A percentile compares a stretch with the other conserved stretches of the same genome.
Evolutionary conservation across 768 basidiomycete species (phyloP).

Genomic region (Lanmaoa pseudosensibilis): DNA sequence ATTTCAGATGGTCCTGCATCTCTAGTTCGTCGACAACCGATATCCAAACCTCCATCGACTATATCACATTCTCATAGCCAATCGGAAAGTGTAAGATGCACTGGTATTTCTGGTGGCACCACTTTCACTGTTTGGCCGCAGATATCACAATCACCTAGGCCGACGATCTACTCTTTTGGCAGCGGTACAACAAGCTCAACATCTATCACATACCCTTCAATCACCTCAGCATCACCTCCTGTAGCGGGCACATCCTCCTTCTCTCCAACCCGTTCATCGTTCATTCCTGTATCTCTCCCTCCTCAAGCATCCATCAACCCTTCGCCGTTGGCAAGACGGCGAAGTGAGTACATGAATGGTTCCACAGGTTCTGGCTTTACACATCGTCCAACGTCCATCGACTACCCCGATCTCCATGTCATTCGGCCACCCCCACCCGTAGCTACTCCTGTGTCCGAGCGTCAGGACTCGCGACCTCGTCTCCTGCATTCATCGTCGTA

Average conservation of each 20-base stretch:
- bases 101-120: constrained; percentile 8
- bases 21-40: constrained; percentile 39
- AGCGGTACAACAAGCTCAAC: constrained; percentile 38
- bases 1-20: constrained; percentile 15
- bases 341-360: constrained; percentile 80
- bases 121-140: constrained; percentile 20
- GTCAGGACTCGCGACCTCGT: constrained; percentile 74
- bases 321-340: constrained; percentile 67
- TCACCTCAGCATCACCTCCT: constrained; percentile 41
- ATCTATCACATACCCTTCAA: constrained; percentile 56
- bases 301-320: constrained; percentile 86
- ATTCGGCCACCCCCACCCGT: constrained; percentile 79
- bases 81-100: constrained; percentile 47
- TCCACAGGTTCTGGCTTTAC: constrained; percentile 53
- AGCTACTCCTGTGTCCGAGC: constrained; percentile 65
- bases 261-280: constrained; percentile 38
- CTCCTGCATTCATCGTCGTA: constrained; percentile 40
- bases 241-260: constrained; percentile 40
- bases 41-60: constrained; percentile 44
- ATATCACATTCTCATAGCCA: constrained; percentile 48
- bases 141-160: constrained; percentile 37
- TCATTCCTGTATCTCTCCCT: constrained; percentile 55
- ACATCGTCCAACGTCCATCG: constrained; percentile 54
- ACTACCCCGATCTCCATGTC: constrained; percentile 77
- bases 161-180: constrained; percentile 36